These are phyloP conservation scores for Thuidium tamariscinum DNA, from an alignment of 225 moss, liverwort and hornwort genomes.

Conservation along the genomic window DNA sequence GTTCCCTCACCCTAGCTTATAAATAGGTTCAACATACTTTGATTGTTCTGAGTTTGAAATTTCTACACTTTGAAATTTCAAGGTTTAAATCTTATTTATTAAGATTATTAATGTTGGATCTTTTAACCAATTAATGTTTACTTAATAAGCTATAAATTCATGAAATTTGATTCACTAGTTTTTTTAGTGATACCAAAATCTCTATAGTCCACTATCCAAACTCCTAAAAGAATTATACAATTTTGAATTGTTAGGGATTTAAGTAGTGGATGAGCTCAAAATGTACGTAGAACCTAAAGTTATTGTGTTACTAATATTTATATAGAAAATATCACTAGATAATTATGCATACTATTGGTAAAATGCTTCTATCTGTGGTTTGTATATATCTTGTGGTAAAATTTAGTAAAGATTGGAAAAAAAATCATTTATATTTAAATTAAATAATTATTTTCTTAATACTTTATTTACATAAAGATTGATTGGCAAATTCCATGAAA, in stretches of 20 bases:
- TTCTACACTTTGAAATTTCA: background rate
- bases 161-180: background rate
- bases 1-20: background rate
- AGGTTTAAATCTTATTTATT: background rate
- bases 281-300: background rate
- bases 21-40: background rate
- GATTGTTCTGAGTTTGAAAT: background rate
- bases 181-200: fast-evolving
- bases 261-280: background rate
- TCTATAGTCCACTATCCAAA: fast-evolving
- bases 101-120: fast-evolving
- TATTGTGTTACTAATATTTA: background rate
- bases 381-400: background rate
- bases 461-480: background rate
- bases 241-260: fast-evolving
- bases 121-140: background rate
- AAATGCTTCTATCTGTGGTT: background rate
- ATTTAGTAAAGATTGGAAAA: background rate
- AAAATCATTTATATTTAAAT: background rate
- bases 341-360: background rate
- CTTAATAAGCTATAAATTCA: background rate
- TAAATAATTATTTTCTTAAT: background rate
- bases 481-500: background rate
- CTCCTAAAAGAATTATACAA: fast-evolving
- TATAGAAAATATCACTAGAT: background rate